A percentile compares a stretch with the other conserved stretches of the same genome.
phyloP scores from a whole-genome alignment of 352 stramenopile species.

The Globisporangium paroecandrum region DNA sequence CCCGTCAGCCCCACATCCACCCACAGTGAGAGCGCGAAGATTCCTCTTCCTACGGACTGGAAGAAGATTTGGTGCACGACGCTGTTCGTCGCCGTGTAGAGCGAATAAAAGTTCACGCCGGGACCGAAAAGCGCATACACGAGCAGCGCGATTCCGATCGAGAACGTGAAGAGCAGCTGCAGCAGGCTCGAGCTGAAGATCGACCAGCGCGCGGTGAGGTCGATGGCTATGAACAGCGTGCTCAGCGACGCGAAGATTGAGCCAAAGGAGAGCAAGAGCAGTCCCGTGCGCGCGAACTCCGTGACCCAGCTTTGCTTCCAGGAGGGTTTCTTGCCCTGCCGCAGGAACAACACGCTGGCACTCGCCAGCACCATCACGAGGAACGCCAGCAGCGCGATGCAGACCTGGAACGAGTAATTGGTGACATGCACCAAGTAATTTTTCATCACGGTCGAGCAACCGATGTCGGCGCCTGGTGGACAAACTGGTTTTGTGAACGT shows the following conservation, averaged over 20 bases:
- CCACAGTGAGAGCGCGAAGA: slow-evolving; percentile 27
- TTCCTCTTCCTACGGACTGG: slow-evolving; percentile 17
- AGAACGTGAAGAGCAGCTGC: slow-evolving; percentile 42
- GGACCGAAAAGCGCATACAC: slow-evolving; percentile 26
- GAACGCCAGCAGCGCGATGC: slow-evolving; percentile 16
- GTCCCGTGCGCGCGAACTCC: slow-evolving; percentile 1
- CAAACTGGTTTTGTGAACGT: slow-evolving; percentile 16
- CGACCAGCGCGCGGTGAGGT: slow-evolving; percentile 32
- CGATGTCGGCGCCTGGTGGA: slow-evolving; percentile 15
- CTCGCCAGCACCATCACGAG: slow-evolving; percentile 23
- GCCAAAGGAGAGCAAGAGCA: slow-evolving; percentile 16
- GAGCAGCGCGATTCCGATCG: slow-evolving; percentile 33
- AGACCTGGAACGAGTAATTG: slow-evolving; percentile 5
- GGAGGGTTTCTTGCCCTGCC: slow-evolving; percentile 22
- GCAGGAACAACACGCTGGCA: slow-evolving; percentile 24
- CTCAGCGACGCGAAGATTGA: slow-evolving; percentile 29
- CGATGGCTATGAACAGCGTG: slow-evolving; percentile 32
- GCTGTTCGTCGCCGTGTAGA: slow-evolving; percentile 29
- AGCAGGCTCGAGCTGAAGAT: slow-evolving; percentile 49
- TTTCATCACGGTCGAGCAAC: slow-evolving; percentile 34
- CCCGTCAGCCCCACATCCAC: slow-evolving; percentile 27
- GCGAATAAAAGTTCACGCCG: slow-evolving; percentile 34
- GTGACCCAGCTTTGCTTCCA: slow-evolving; percentile 19
- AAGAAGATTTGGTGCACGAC: slow-evolving; percentile 47
- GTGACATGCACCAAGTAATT: slow-evolving; percentile 28